Evolutionary conservation across 78 protist species (phyloP).

Genomic region (Dictyostelium purpureum): DNA sequence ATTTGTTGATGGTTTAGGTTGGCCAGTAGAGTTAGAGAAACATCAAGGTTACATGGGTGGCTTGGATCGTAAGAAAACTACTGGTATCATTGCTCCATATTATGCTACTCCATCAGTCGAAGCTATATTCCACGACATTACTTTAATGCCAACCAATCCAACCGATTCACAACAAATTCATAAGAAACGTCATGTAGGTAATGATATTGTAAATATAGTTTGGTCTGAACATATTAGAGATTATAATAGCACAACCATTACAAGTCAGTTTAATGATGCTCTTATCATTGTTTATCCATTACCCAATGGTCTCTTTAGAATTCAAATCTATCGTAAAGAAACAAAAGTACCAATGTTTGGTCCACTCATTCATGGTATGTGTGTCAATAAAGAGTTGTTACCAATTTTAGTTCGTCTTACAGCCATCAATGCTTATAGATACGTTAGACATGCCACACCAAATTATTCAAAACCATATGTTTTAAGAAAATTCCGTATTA

Average conservation of each 20-base stretch:
- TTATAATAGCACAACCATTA: slow-evolving; percentile 87
- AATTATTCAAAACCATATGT: slow-evolving; percentile 67
- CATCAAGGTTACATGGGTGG: slow-evolving; percentile 88
- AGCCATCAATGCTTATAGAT: slow-evolving; percentile 92
- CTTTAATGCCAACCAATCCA: slow-evolving; percentile 85
- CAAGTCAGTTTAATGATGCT: slow-evolving; percentile 89
- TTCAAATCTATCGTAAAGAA: slow-evolving; percentile 74
- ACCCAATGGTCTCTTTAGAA: slow-evolving; percentile 86
- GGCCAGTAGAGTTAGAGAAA: slow-evolving; percentile 81
- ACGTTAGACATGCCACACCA: slow-evolving; percentile 51
- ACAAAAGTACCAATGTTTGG: slow-evolving; percentile 90
- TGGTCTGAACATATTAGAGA: slow-evolving; percentile 90
- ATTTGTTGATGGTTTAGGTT: slow-evolving; percentile 91
- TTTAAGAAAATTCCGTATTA: slow-evolving; percentile 44
- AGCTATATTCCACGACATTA: slow-evolving; percentile 92
- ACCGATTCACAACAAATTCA: slow-evolving; percentile 84
- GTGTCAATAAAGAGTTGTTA: slow-evolving; percentile 79
- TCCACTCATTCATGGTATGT: slow-evolving; percentile 90
- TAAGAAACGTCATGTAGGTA: slow-evolving; percentile 95
- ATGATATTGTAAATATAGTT: slow-evolving; percentile 94
- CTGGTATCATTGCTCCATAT: slow-evolving; percentile 87
- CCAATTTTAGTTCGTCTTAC: slow-evolving; percentile 93
- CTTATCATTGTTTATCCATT: slow-evolving; percentile 93
- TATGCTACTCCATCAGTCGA: slow-evolving; percentile 87
- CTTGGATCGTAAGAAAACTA: slow-evolving; percentile 80